A percentile compares a stretch with the other conserved stretches of the same genome.
phyloP scores from a whole-genome alignment of 805 yeast genomes.

The Candida lessepsii region DNA sequence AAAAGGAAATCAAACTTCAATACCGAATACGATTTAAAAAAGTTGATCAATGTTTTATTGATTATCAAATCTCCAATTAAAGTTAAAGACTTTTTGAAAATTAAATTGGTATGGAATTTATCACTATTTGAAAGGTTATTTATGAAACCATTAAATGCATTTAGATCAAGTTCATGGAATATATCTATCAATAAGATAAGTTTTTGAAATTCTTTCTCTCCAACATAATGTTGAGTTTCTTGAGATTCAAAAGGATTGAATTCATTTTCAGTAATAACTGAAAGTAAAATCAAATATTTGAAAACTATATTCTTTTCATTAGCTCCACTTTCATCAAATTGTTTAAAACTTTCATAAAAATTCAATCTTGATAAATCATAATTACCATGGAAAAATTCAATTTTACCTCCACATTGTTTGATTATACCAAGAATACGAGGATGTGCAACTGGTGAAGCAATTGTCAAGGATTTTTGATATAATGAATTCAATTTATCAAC shows the following conservation, averaged over 20 bases:
- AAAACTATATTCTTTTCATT: constrained; percentile 52
- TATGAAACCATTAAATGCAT: constrained; percentile 14
- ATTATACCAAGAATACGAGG: constrained; percentile 74
- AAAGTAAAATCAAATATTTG: constrained; percentile 59
- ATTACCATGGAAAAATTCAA: constrained; percentile 58
- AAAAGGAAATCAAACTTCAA: constrained; percentile 28
- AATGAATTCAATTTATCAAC: constrained; percentile 44
- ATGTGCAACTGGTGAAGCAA: constrained; percentile 69
- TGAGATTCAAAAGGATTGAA: constrained; percentile 72
- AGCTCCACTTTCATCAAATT: constrained; percentile 46
- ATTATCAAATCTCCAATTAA: constrained; percentile 30
- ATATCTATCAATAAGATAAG: constrained; percentile 28
- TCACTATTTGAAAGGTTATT: constrained; percentile 15
- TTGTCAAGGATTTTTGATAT: constrained; percentile 41
- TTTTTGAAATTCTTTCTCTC: constrained; percentile 27
- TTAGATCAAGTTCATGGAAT: constrained; percentile 30
- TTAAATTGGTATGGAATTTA: constrained; percentile 27
- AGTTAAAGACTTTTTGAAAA: constrained; percentile 27
- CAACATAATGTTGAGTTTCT: constrained; percentile 57
- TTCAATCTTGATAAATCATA: constrained; percentile 65
- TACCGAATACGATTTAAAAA: constrained; percentile 29
- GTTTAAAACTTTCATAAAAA: constrained; percentile 48
- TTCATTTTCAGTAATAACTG: constrained; percentile 61
- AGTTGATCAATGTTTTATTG: constrained; percentile 28
- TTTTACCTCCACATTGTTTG: constrained; percentile 71